Evolutionary conservation across 306 rosid species (phyloP).

Genomic region (Herpetospermum pedunculosum): DNA sequence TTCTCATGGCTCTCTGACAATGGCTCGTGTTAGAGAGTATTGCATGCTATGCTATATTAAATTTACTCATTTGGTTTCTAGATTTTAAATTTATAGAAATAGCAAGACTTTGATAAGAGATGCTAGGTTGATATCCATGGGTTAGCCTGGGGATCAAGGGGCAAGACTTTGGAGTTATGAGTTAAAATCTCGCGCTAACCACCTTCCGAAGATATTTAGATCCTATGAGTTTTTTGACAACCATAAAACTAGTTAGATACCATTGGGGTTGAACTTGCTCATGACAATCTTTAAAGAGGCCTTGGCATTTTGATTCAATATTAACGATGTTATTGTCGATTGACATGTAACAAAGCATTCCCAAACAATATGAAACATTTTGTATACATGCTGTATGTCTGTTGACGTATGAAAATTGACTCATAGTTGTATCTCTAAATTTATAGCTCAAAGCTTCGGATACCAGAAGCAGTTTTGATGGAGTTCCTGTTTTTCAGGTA

Average conservation of each 20-base stretch:
- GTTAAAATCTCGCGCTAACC: neutral
- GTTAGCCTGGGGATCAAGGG: neutral
- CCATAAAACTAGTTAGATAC: neutral
- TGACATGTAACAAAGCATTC: neutral
- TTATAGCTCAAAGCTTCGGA: slow-evolving; percentile 55
- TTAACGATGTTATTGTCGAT: neutral
- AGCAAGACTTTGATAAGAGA: neutral
- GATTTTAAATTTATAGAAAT: neutral
- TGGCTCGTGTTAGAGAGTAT: neutral
- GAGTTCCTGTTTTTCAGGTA: slow-evolving; percentile 97
- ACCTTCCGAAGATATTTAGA: neutral
- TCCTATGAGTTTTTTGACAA: neutral
- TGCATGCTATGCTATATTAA: neutral
- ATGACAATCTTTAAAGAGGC: neutral
- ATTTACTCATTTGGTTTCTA: neutral
- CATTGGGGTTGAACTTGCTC: neutral
- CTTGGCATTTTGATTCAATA: neutral
- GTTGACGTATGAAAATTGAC: neutral
- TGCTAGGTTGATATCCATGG: neutral
- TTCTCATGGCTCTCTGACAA: neutral
- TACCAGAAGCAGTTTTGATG: slow-evolving; percentile 54
- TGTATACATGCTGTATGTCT: neutral
- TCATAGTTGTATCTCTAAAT: slow-evolving; percentile 11
- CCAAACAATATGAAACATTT: neutral
- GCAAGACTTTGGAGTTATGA: neutral